phyloP scores from a whole-genome alignment of 2,329 filamentous ascomycete genomes.

The Grosmannia huntii region DNA sequence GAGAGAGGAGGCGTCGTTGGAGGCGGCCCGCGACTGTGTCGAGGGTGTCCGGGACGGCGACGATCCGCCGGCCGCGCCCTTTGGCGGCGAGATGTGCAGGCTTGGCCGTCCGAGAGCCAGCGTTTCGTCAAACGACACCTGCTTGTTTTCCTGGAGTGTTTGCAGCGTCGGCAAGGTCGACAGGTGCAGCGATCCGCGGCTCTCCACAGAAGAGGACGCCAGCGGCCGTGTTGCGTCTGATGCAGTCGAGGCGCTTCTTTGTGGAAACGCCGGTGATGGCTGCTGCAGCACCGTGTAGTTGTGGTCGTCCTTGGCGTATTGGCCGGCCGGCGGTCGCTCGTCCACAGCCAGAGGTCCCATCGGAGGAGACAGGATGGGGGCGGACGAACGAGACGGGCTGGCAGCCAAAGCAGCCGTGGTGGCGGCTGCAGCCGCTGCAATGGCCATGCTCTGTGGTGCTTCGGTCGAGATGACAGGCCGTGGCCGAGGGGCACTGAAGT shows the following conservation, averaged over 20 bases:
- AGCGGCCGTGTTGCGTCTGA: too few relatives aligned
- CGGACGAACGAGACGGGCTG: not conserved
- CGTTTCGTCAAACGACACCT: slow-evolving; percentile 12
- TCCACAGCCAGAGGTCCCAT: not conserved
- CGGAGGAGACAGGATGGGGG: too few relatives aligned
- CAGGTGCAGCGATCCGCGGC: not conserved
- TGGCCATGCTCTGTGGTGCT: slow-evolving; percentile 5
- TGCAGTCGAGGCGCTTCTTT: not conserved
- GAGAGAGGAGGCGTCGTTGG: slow-evolving; percentile 15
- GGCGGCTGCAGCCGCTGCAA: slow-evolving; percentile 4
- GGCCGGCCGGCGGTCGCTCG: not conserved
- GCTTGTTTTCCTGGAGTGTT: slow-evolving; percentile 10
- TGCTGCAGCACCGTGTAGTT: not conserved
- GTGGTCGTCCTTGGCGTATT: not conserved
- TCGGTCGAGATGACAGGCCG: slow-evolving; percentile 25
- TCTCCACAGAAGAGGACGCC: not conserved
- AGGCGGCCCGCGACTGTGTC: slow-evolving; percentile 20
- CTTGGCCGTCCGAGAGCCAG: slow-evolving; percentile 12
- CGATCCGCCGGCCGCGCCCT: slow-evolving; percentile 16
- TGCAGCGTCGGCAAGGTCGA: slow-evolving; percentile 5
- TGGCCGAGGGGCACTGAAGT: slow-evolving; percentile 49
- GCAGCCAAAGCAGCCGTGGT: slow-evolving; percentile 1
- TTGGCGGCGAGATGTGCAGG: slow-evolving; percentile 25
- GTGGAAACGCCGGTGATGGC: not conserved
- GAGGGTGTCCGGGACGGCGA: slow-evolving; percentile 20